Evolutionary conservation across 2,329 filamentous ascomycete species (phyloP).

Genomic region (Microsporum audouinii): DNA sequence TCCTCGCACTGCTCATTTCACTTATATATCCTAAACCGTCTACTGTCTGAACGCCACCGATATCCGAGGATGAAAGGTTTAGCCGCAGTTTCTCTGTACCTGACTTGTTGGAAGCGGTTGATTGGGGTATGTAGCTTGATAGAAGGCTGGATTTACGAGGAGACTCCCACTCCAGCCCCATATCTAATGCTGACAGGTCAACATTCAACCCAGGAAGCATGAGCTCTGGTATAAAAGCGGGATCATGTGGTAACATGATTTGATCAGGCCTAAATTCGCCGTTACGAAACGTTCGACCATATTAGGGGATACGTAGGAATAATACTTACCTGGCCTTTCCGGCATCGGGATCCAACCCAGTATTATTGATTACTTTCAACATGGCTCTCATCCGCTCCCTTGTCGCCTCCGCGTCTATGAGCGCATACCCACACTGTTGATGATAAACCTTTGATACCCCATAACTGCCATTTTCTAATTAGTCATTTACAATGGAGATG

Average conservation of each 20-base stretch:
- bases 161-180: slow-evolving; percentile 24
- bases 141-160: slow-evolving; percentile 25
- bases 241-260: slow-evolving; percentile 70
- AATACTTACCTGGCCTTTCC: slow-evolving; percentile 57
- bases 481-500: slow-evolving; percentile 6
- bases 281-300: not conserved
- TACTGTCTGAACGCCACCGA: slow-evolving; percentile 28
- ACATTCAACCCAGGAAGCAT: slow-evolving; percentile 49
- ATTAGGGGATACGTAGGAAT: not conserved
- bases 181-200: slow-evolving; percentile 38
- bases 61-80: slow-evolving; percentile 40
- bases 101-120: slow-evolving; percentile 17
- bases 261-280: slow-evolving; percentile 53
- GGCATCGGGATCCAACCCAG: slow-evolving; percentile 57
- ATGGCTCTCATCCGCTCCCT: slow-evolving; percentile 62
- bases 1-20: slow-evolving; percentile 30
- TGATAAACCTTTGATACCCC: slow-evolving; percentile 57
- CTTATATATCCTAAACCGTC: slow-evolving; percentile 30
- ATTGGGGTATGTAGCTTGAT: slow-evolving; percentile 26
- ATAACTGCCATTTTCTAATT: slow-evolving; percentile 7
- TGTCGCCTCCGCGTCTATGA: slow-evolving; percentile 65
- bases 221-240: slow-evolving; percentile 60
- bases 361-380: slow-evolving; percentile 46
- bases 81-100: slow-evolving; percentile 27
- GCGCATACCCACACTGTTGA: slow-evolving; percentile 77